phyloP scores from a whole-genome alignment of 2,329 filamentous ascomycete genomes.

The Teratosphaeria gauchensis region DNA sequence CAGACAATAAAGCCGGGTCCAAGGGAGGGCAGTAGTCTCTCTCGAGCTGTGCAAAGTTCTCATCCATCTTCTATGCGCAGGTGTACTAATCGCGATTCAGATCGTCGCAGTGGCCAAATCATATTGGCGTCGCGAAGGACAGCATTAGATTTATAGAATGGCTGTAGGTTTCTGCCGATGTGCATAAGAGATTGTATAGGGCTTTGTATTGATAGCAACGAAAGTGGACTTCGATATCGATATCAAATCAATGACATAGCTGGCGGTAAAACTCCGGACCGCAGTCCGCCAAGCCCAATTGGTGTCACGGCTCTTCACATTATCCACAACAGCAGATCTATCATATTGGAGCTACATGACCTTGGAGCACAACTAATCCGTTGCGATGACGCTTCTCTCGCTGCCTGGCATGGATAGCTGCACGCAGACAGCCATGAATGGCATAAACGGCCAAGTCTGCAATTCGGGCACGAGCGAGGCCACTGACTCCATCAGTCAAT shows the following conservation, averaged over 20 bases:
- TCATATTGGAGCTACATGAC: too few relatives aligned
- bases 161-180: not conserved
- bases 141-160: not conserved
- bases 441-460: too few relatives aligned
- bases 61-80: constrained; percentile 15
- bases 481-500: too few relatives aligned
- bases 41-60: constrained; percentile 33
- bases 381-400: too few relatives aligned
- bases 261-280: not conserved
- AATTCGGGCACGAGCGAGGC: too few relatives aligned
- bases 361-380: too few relatives aligned
- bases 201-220: not conserved
- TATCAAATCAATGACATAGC: not conserved
- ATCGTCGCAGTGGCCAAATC: not conserved
- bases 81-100: not conserved
- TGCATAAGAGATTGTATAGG: not conserved
- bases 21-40: constrained; percentile 63
- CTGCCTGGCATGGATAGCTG: too few relatives aligned
- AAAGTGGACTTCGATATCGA: not conserved
- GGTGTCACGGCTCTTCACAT: not conserved
- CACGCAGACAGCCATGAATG: too few relatives aligned
- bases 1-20: constrained; percentile 67
- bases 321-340: not conserved
- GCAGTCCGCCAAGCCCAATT: not conserved
- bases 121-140: not conserved